Conservation (phyloP, 1,284 basidiomycete species). For the Apiotrichum mycotoxinovorans region DNA sequence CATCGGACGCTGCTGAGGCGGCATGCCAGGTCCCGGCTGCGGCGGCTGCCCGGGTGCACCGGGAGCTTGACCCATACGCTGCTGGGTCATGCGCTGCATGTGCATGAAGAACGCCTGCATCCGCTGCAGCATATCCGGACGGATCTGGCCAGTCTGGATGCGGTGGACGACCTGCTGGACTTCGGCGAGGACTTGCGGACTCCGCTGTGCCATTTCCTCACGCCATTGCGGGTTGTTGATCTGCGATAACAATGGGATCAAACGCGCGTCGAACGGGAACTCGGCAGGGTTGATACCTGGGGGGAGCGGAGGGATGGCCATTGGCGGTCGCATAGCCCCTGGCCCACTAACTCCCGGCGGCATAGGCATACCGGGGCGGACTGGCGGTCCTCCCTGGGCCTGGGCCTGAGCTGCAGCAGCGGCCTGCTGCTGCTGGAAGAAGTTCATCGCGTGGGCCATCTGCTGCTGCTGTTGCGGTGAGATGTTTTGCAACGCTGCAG, state of each 20-base stretch:
- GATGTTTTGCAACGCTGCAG: constrained; percentile 14
- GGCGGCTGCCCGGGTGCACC: neutral
- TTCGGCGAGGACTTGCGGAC: constrained; percentile 25
- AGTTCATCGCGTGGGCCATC: constrained; percentile 34
- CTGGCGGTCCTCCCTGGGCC: constrained; percentile 4
- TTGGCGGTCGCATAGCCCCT: constrained; percentile 1
- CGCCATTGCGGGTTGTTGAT: constrained; percentile 33
- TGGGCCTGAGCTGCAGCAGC: neutral
- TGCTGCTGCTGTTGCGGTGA: constrained; percentile 36
- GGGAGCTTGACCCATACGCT: constrained; percentile 3
- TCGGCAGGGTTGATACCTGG: constrained; percentile 27
- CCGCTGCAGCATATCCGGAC: constrained; percentile 32
- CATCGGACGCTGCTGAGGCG: constrained; percentile 5
- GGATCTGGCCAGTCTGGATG: constrained; percentile 27
- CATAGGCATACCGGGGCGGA: constrained; percentile 10
- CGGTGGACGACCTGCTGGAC: constrained; percentile 20
- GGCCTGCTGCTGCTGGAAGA: constrained; percentile 28
- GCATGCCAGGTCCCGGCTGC: constrained; percentile 7
- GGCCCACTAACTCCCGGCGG: constrained; percentile 7
- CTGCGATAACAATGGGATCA: constrained; percentile 28
- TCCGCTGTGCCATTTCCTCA: constrained; percentile 31
- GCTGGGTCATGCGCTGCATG: constrained; percentile 11
- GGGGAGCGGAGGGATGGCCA: constrained; percentile 12
- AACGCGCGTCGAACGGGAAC: constrained; percentile 43
- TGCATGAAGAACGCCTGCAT: constrained; percentile 38